phyloP scores from a whole-genome alignment of 106 monocot genomes.

The Posidonia australis region DNA sequence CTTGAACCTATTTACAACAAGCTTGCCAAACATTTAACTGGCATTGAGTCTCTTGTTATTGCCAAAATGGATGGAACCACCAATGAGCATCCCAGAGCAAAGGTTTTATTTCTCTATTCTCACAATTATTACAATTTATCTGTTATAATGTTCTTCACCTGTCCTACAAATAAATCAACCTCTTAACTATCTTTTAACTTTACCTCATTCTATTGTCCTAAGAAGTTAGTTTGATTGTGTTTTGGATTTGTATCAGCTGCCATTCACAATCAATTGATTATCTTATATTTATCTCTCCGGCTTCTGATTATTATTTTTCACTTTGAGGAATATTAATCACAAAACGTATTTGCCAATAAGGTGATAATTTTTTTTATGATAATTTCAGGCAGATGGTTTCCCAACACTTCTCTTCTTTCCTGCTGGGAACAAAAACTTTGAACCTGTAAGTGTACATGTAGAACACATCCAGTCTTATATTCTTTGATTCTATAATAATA shows the following conservation, averaged over 20 bases:
- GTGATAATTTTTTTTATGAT: constrained; percentile 1
- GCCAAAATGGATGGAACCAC: constrained; percentile 97
- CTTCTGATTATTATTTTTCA: background rate
- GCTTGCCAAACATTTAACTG: constrained; percentile 68
- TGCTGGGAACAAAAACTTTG: constrained; percentile 95
- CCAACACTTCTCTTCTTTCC: constrained; percentile 94
- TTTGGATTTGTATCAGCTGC: background rate
- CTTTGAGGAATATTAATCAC: background rate
- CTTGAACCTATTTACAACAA: constrained; percentile 92
- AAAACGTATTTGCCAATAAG: background rate
- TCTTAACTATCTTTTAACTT: background rate
- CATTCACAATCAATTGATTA: background rate
- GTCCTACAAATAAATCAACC: background rate
- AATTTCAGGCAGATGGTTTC: constrained; percentile 78
- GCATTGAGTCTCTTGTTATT: constrained; percentile 72
- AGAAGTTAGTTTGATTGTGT: background rate
- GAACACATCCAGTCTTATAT: no score
- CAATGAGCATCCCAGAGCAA: constrained; percentile 91
- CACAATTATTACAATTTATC: no score
- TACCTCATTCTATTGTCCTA: background rate
- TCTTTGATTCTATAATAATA: no score
- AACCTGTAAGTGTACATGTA: constrained; percentile 63
- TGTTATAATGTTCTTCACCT: background rate
- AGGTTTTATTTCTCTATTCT: constrained; percentile 36
- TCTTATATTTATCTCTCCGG: background rate